Evolutionary conservation across 495 filamentous ascomycete genomes (phyloP), one percentile per base, ranked within the genome.

Genomic region (Pseudevernia furfuracea): DNA sequence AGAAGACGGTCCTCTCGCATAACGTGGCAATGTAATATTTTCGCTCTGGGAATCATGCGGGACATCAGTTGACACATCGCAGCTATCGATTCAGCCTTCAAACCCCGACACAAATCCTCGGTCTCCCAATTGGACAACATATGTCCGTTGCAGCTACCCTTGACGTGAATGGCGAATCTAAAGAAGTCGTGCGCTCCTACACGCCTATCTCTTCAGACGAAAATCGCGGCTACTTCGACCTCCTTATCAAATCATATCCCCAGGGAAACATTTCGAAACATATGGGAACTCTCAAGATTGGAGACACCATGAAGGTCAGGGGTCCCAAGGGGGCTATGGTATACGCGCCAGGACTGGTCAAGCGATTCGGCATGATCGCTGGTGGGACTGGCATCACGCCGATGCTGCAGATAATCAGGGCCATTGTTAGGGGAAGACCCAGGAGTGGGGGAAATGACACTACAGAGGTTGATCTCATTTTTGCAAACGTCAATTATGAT

Each of bases 371-470:
- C 69, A 98, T 98, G 94, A 90, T 98, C 71, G 91, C 94, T 64
- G 94, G 94, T 74, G 94, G 94, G 60, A 97, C 94, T 19, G 94
- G 94, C 70, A 97, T 98, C 76, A 98, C 93, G 34, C 93, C 93
- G 46, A 98, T 98, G 93, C 81, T 96, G 66, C 93, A 98, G 81
- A 85, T 98, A 65, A 85, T 96, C 69, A 84, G 89, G 68, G 94
- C 94, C 49, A 91, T 98, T 66, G 83, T 96, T 67, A 82, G 92
- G 70, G 90, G 90, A 64, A 83, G 92, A 71, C 81, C 82, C 61
- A 77, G 79, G 64, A 79, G 82, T 68, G 79, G 87, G 49, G 81
- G 87, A 14, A 89, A 85, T 60, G 92, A 98, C 75, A 85, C 77
- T 66, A 97, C 94, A 62, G 78, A 96, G 82, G 85, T 98, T 19